A percentile compares a stretch with the other conserved stretches of the same genome.
Conservation (phyloP, 2,329 filamentous ascomycete genomes). For the Exophiala spinifera region DNA sequence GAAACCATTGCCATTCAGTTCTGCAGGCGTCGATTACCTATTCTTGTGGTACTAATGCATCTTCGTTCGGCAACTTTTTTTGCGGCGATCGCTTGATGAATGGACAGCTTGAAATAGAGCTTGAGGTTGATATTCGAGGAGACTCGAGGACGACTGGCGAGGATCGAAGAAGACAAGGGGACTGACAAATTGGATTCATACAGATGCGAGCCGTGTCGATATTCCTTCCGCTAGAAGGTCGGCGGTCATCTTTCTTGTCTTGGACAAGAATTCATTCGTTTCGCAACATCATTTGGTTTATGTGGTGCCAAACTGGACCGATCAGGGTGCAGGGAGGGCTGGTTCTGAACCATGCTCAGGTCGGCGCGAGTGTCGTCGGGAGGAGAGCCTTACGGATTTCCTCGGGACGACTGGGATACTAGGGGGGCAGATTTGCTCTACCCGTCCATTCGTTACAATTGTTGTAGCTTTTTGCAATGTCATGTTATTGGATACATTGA, state of each 20-base stretch:
- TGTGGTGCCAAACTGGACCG: neutral
- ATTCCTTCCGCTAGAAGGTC: too few species aligned
- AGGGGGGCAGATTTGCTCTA: neutral
- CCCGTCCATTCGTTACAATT: neutral
- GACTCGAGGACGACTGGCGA: neutral
- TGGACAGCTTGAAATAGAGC: neutral
- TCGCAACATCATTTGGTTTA: neutral
- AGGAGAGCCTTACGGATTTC: too few species aligned
- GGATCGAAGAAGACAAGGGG: neutral
- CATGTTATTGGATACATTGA: conserved; percentile 1
- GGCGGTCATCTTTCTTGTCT: too few species aligned
- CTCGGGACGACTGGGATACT: too few species aligned
- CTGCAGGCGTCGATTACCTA: conserved; percentile 12
- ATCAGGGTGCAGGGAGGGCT: too few species aligned
- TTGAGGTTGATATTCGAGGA: neutral
- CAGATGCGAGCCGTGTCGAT: neutral
- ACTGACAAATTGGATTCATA: neutral
- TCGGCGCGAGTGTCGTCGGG: too few species aligned
- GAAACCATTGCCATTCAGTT: conserved; percentile 6
- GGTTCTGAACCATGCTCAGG: too few species aligned
- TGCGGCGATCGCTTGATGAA: neutral
- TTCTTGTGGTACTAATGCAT: neutral
- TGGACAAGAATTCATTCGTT: neutral
- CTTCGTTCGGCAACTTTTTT: neutral
- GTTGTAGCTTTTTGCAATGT: neutral